Evolutionary conservation across 805 yeast genomes (phyloP).

Genomic region (Jamesozyma jinghongensis): DNA sequence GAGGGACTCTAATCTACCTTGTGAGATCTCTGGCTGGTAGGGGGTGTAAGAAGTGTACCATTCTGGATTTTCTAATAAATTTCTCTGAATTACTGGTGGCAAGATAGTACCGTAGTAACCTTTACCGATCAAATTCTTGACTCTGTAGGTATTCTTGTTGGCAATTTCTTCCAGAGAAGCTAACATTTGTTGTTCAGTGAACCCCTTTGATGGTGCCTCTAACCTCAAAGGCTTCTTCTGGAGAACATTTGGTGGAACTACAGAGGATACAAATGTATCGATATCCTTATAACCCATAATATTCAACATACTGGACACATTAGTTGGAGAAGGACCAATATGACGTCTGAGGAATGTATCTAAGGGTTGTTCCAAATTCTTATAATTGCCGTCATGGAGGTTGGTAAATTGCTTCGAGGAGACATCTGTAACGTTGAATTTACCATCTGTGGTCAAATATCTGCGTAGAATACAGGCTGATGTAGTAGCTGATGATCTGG

Average conservation of each 20-base stretch:
- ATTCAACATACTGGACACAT: constrained; percentile 57
- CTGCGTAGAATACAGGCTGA: too few relatives aligned
- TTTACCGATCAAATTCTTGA: constrained; percentile 77
- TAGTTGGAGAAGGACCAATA: constrained; percentile 65
- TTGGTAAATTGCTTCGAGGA: constrained; percentile 43
- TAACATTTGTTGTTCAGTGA: constrained; percentile 72
- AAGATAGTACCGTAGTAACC: constrained; percentile 87
- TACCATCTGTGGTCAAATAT: constrained; percentile 12
- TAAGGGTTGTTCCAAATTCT: constrained; percentile 31
- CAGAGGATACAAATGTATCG: constrained; percentile 58
- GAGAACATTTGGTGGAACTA: constrained; percentile 71
- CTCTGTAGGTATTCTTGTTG: constrained; percentile 53
- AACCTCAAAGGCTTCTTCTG: constrained; percentile 58
- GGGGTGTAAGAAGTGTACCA: constrained; percentile 99
- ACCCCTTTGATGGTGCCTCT: constrained; percentile 58
- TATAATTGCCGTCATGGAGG: constrained; percentile 36
- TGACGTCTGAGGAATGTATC: constrained; percentile 90
- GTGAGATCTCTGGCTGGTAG: constrained; percentile 96
- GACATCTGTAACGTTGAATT: constrained; percentile 35
- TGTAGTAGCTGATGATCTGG: too few relatives aligned
- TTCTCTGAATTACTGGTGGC: constrained; percentile 91
- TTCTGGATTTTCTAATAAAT: constrained; percentile 85
- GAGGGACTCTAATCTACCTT: constrained; percentile 86
- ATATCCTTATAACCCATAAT: constrained; percentile 58
- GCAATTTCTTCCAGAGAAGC: constrained; percentile 62